A percentile compares a stretch with the other conserved stretches of the same genome.
Conservation (phyloP, 495 filamentous ascomycete species). For the Trichoderma parareesei region DNA sequence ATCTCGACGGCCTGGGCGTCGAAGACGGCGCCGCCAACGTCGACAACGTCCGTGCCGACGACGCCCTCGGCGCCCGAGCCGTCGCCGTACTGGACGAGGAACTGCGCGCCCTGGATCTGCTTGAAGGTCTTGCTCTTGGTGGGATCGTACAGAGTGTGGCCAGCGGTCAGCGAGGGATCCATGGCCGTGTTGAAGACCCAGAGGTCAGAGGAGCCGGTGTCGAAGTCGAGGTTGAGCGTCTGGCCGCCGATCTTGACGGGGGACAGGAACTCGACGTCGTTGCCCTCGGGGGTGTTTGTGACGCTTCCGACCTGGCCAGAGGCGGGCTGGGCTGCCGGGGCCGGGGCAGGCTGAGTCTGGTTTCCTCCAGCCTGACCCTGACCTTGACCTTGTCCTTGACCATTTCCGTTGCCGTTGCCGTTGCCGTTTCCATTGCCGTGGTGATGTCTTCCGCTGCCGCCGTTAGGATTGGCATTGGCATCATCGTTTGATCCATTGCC, state of each 20-base stretch:
- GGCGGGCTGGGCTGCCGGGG: conserved; percentile 38
- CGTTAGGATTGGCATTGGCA: neutral
- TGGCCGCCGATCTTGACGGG: conserved; percentile 60
- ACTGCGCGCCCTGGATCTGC: conserved; percentile 29
- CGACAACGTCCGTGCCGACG: conserved; percentile 62
- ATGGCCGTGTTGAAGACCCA: conserved; percentile 41
- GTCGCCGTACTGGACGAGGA: conserved; percentile 50
- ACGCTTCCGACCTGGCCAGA: conserved; percentile 39
- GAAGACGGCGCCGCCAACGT: conserved; percentile 53
- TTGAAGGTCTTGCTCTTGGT: conserved; percentile 32
- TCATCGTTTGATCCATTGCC: neutral
- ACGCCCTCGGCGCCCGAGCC: conserved; percentile 52
- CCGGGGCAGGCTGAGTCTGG: conserved; percentile 38
- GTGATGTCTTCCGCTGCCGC: neutral
- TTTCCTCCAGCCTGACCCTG: conserved; percentile 21
- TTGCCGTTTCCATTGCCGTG: neutral
- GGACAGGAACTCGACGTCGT: conserved; percentile 59
- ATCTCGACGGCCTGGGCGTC: conserved; percentile 60
- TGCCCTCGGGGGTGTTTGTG: conserved; percentile 43
- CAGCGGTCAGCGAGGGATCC: conserved; percentile 18
- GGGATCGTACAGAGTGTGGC: conserved; percentile 57
- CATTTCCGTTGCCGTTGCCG: conserved; percentile 22
- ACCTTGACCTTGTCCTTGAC: neutral
- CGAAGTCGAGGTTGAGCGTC: conserved; percentile 60
- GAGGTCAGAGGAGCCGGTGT: conserved; percentile 72